Conservation (phyloP, 1,139 yeast species). For the Hyphopichia fennica region DNA sequence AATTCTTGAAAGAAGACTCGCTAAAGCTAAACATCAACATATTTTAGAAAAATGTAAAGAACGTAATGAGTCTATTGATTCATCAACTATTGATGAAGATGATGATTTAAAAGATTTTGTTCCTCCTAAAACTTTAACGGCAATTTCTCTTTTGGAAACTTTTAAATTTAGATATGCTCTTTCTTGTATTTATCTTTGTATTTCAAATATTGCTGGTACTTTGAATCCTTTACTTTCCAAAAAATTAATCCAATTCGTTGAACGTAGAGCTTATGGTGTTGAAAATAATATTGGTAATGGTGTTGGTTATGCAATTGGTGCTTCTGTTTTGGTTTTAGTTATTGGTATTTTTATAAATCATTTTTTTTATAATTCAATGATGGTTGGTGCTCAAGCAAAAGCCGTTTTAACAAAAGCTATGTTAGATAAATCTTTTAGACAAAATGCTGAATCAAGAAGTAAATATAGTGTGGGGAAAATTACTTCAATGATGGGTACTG, state of each 20-base stretch:
- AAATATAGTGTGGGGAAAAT: conserved; percentile 32
- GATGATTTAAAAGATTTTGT: conserved; percentile 23
- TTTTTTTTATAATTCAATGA: conserved; percentile 58
- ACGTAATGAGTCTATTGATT: conserved; percentile 23
- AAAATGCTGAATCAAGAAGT: conserved; percentile 27
- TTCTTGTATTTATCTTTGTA: conserved; percentile 29
- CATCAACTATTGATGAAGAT: conserved; percentile 18
- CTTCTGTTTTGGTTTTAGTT: conserved; percentile 20
- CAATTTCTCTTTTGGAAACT: conserved; percentile 52
- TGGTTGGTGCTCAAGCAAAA: conserved; percentile 41
- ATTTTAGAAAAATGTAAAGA: conserved; percentile 18
- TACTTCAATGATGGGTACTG: conserved; percentile 68
- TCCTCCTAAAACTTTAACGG: conserved; percentile 17
- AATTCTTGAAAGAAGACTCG: conserved; percentile 21
- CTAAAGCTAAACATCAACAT: conserved; percentile 18
- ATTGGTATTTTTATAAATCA: conserved; percentile 59
- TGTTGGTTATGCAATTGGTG: conserved; percentile 29
- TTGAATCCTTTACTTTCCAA: conserved; percentile 30
- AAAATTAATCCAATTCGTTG: conserved; percentile 30
- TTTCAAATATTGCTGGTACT: conserved; percentile 19
- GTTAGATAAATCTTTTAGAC: conserved; percentile 30
- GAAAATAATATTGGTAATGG: conserved; percentile 27
- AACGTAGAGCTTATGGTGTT: conserved; percentile 18
- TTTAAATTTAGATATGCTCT: conserved; percentile 51
- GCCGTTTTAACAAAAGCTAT: conserved; percentile 36